These are phyloP conservation scores for Ceratocystis huliohia DNA, from an alignment of 2,329 filamentous ascomycete species.

Conservation along the genomic window DNA sequence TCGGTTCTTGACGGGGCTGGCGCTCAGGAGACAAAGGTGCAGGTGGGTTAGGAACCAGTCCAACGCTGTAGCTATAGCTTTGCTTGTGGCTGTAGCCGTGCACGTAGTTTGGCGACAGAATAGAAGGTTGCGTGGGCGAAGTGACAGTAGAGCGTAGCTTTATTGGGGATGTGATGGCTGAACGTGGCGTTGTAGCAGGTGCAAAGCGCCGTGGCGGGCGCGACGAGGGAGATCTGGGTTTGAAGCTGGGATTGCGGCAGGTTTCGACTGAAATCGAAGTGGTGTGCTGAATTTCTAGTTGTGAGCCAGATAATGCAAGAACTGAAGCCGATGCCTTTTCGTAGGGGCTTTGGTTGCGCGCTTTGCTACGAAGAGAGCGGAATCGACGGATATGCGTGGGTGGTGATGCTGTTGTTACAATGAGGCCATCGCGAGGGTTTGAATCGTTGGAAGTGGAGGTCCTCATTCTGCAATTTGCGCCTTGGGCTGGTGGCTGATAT, in stretches of 20 bases:
- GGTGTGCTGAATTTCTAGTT: slow-evolving; percentile 18
- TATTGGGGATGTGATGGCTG: neutral
- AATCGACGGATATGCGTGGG: slow-evolving; percentile 11
- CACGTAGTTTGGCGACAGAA: neutral
- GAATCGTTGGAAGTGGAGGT: slow-evolving; percentile 2
- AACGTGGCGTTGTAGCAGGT: neutral
- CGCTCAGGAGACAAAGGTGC: neutral
- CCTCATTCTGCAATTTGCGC: neutral
- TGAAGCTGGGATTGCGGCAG: neutral
- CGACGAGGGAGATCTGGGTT: neutral
- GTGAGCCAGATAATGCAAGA: neutral
- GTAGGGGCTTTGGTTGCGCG: slow-evolving; percentile 3
- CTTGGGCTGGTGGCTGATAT: neutral
- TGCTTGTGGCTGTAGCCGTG: neutral
- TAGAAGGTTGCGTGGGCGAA: neutral
- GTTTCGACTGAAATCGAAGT: slow-evolving; percentile 14
- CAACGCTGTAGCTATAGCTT: slow-evolving; percentile 1
- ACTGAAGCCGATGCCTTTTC: slow-evolving; percentile 9
- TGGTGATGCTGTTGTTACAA: slow-evolving; percentile 8
- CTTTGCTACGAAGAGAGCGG: slow-evolving; percentile 12
- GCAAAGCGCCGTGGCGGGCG: neutral
- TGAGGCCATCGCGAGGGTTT: neutral
- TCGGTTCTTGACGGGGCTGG: neutral
- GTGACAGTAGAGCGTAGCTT: neutral
- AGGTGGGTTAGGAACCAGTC: neutral